These are phyloP conservation scores for Exserohilum turcica DNA, from an alignment of 2,329 filamentous ascomycete genomes.

Conservation along the genomic window DNA sequence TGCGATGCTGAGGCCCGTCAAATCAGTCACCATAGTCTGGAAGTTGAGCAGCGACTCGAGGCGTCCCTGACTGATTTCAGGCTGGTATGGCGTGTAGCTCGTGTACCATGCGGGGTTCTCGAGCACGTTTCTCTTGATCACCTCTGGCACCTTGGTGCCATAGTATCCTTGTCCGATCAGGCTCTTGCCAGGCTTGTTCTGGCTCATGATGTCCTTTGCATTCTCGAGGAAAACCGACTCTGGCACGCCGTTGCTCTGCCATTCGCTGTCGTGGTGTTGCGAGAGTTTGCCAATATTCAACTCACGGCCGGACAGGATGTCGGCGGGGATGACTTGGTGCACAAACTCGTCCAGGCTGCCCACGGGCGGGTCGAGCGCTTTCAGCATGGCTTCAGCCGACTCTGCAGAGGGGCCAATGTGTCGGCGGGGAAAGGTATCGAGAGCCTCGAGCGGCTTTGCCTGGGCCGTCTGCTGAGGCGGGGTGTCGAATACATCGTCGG, in stretches of 20 bases:
- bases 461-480: conserved; percentile 24
- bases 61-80: conserved; percentile 94
- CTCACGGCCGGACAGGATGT: conserved; percentile 72
- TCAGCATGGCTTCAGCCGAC: conserved; percentile 78
- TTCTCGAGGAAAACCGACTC: conserved; percentile 65
- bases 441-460: conserved; percentile 47
- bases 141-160: conserved; percentile 80
- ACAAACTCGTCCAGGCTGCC: conserved; percentile 81
- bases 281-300: conserved; percentile 57
- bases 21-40: conserved; percentile 87
- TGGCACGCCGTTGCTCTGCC: conserved; percentile 46
- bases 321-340: conserved; percentile 77
- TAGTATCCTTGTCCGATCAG: conserved; percentile 91
- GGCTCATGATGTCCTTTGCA: conserved; percentile 60
- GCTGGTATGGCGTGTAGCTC: conserved; percentile 96
- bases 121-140: conserved; percentile 90
- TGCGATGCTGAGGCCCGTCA: conserved; percentile 84
- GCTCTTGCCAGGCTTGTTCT: conserved; percentile 67
- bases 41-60: conserved; percentile 93
- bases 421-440: conserved; percentile 74
- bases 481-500: conserved; percentile 40
- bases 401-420: conserved; percentile 83
- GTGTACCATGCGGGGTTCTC: conserved; percentile 98
- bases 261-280: conserved; percentile 51
- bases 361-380: conserved; percentile 74